These are phyloP conservation scores for Inonotus hispidus DNA, from an alignment of 1,284 basidiomycete species.

Conservation along the genomic window DNA sequence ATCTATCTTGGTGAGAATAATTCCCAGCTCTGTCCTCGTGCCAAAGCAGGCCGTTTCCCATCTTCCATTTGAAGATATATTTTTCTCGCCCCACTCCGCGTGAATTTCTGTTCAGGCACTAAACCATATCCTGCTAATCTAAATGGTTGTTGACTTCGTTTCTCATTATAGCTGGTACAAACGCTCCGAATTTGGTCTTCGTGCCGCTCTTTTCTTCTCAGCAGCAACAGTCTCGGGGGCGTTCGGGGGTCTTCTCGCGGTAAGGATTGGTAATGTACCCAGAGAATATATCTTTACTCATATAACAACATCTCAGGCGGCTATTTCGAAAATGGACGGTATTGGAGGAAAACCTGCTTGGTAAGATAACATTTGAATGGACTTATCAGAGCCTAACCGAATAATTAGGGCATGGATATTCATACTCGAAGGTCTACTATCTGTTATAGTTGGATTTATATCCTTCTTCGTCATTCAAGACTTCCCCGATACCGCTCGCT, in stretches of 20 bases:
- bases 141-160: neutral
- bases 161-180: slow-evolving; percentile 21
- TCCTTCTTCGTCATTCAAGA: slow-evolving; percentile 37
- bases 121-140: neutral
- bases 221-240: slow-evolving; percentile 24
- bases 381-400: neutral
- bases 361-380: neutral
- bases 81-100: neutral
- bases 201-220: slow-evolving; percentile 26
- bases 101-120: neutral
- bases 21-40: neutral
- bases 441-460: slow-evolving; percentile 29
- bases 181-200: slow-evolving; percentile 23
- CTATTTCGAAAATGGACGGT: slow-evolving; percentile 24
- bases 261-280: slow-evolving; percentile 1
- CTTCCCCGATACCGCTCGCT: slow-evolving; percentile 37
- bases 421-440: slow-evolving; percentile 20
- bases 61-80: neutral
- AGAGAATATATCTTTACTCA: neutral
- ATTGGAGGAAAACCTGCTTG: slow-evolving; percentile 27
- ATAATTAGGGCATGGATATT: slow-evolving; percentile 27
- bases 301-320: slow-evolving; percentile 10
- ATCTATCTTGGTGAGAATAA: slow-evolving; percentile 15
- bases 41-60: neutral
- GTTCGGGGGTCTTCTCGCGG: slow-evolving; percentile 19